Evolutionary conservation across 306 rosid genomes (phyloP), one percentile per base, ranked within the genome.

Genomic region (Datisca glomerata): DNA sequence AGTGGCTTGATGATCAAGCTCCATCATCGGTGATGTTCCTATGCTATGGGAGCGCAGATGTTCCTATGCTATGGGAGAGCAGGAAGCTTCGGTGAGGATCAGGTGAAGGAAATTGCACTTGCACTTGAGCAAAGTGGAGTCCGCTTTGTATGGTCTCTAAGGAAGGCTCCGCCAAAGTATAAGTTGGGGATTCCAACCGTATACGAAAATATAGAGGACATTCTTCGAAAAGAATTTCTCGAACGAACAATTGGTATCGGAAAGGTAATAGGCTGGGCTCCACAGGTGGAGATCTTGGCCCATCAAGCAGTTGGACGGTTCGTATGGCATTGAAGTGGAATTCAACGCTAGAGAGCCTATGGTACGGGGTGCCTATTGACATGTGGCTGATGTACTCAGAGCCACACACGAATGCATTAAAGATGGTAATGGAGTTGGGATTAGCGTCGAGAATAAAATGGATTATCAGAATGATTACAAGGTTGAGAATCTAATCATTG

Each of bases 201-300:
- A 1, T 19, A 44, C 11, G 5, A 0, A 2, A 34, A 41, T 8
- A 20, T 4, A 2, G 24, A 17, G 2, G 15, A 7, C 3, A 14
- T 63, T 12, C 24, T 63, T 51, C 68, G 0, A n/a, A n/a, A 33
- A 11, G 62, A 61, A 0, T 53, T 62, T 9, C 23, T 53, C 3
- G 47, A 55, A 2, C 53, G 42, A 2, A 49, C 37, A 0, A 11
- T 8, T 2, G 16, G 16, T 3, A 15, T 8, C 2, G 63, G 69
- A 18, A 43, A 25, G n/a, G 20, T 34, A 1, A 32, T 59, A 19
- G 63, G 69, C 2, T 63, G 69, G 63, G 58, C 63, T 0, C 63
- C 68, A 1, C 68, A 63, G 47, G 42, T 35, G 23, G 28, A 21
- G 4, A 3, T 63, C n/a, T 20, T 63, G 25, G 53, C 63, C 6